Conservation (phyloP, 192 early-diverging fungal genomes). For the Dimargaris verticillata region DNA sequence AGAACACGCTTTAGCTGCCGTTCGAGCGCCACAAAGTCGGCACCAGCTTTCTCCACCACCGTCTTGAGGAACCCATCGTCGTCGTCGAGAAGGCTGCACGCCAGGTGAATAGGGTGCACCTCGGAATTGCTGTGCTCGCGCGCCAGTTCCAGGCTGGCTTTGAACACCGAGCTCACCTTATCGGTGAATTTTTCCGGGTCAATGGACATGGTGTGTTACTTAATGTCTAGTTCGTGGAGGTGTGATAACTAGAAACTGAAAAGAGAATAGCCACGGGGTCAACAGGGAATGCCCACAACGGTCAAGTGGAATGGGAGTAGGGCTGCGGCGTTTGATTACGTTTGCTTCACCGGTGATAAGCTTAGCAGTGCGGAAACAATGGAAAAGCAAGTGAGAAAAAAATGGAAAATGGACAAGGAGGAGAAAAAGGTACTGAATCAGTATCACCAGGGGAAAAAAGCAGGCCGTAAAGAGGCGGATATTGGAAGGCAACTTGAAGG, state of each 20-base stretch:
- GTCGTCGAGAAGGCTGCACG: slow-evolving; percentile 63
- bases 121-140: slow-evolving; percentile 59
- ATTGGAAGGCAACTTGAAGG: too few species aligned
- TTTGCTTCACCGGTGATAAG: too few species aligned
- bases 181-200: slow-evolving; percentile 71
- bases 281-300: too few species aligned
- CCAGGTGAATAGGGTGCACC: slow-evolving; percentile 68
- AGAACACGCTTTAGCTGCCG: slow-evolving; percentile 62
- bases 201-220: slow-evolving; percentile 14
- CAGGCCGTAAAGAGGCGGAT: too few species aligned
- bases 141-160: slow-evolving; percentile 43
- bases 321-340: too few species aligned
- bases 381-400: too few species aligned
- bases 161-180: slow-evolving; percentile 57
- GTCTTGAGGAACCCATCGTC: slow-evolving; percentile 63
- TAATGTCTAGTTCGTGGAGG: neutral
- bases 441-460: too few species aligned
- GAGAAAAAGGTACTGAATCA: too few species aligned
- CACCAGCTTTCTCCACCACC: slow-evolving; percentile 72
- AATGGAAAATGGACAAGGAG: too few species aligned
- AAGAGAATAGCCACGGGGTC: neutral
- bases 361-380: too few species aligned
- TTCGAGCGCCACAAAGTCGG: slow-evolving; percentile 52
- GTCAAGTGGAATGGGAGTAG: too few species aligned
- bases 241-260: neutral